A percentile compares a stretch with the other conserved stretches of the same genome.
phyloP scores from a whole-genome alignment of 106 monocot species.

The Dioscorea dumetorum region DNA sequence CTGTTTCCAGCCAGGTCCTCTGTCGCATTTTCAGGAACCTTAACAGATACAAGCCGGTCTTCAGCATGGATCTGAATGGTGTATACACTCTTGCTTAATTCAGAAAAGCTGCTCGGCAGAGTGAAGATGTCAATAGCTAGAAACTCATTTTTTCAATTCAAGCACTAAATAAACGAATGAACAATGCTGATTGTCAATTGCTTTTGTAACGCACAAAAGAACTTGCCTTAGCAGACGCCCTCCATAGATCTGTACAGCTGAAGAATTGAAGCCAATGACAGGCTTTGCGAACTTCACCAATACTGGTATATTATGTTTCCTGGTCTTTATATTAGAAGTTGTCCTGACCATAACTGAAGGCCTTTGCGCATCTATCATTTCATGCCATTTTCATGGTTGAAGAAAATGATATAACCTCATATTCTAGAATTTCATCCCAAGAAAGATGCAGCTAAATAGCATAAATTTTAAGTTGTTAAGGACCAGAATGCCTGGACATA shows the following conservation, averaged over 20 bases:
- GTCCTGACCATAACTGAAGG: conserved; percentile 65
- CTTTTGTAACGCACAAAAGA: background rate
- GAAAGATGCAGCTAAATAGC: too few species aligned
- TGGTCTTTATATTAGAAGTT: conserved; percentile 45
- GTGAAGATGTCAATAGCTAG: background rate
- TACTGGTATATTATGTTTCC: conserved; percentile 47
- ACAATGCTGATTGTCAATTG: background rate
- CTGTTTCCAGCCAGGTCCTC: conserved; percentile 85
- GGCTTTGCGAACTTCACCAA: conserved; percentile 77
- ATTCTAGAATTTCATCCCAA: background rate
- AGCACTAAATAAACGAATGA: background rate
- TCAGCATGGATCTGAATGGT: conserved; percentile 43
- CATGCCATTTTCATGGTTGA: conserved; percentile 6
- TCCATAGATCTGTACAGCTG: conserved; percentile 54
- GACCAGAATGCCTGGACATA: too few species aligned
- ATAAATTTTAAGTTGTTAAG: too few species aligned
- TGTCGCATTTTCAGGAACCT: conserved; percentile 63
- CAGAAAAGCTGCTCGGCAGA: conserved; percentile 52
- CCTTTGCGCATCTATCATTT: conserved; percentile 52
- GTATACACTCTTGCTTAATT: conserved; percentile 67
- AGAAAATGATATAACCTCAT: background rate
- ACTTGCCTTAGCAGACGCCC: conserved; percentile 72
- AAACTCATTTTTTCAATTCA: background rate
- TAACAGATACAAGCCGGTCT: conserved; percentile 38
- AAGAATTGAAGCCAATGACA: conserved; percentile 80